phyloP scores from a whole-genome alignment of 805 yeast genomes.

The Candida glaebosa region DNA sequence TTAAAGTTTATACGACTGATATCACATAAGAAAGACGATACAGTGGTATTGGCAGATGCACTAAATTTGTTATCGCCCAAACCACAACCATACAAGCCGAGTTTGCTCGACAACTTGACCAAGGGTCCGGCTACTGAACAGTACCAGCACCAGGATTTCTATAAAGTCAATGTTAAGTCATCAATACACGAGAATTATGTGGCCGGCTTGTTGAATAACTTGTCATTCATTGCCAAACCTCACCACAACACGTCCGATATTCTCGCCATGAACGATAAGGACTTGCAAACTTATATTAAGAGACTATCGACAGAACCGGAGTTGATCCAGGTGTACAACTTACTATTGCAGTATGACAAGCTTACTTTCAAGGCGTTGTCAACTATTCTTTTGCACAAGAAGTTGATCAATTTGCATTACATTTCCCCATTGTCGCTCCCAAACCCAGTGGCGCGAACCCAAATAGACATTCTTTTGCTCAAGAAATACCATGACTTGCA shows the following conservation, averaged over 20 bases:
- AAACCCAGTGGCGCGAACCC: conserved; percentile 17
- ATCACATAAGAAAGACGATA: conserved; percentile 10
- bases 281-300: conserved; percentile 17
- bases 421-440: no score
- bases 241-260: conserved; percentile 9
- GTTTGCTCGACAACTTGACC: conserved; percentile 28
- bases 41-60: conserved; percentile 31
- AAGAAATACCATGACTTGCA: conserved; percentile 35
- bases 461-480: conserved; percentile 28
- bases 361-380: conserved; percentile 23
- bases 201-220: conserved; percentile 23
- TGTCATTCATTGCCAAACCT: conserved; percentile 11
- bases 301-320: conserved; percentile 15
- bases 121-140: conserved; percentile 32
- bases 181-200: conserved; percentile 9
- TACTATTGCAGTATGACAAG: conserved; percentile 23
- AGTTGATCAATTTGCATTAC: conserved; percentile 19
- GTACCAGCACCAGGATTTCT: conserved; percentile 12
- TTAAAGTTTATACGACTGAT: not conserved
- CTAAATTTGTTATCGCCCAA: conserved; percentile 30
- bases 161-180: conserved; percentile 3
- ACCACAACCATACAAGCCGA: conserved; percentile 24
- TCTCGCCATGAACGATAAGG: conserved; percentile 15
- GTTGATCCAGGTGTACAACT: conserved; percentile 18
- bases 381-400: conserved; percentile 25